A percentile compares a stretch with the other conserved stretches of the same genome.
These are phyloP conservation scores for Kluyveromyces lactis DNA, from an alignment of 805 yeast genomes.

Conservation along the genomic window DNA sequence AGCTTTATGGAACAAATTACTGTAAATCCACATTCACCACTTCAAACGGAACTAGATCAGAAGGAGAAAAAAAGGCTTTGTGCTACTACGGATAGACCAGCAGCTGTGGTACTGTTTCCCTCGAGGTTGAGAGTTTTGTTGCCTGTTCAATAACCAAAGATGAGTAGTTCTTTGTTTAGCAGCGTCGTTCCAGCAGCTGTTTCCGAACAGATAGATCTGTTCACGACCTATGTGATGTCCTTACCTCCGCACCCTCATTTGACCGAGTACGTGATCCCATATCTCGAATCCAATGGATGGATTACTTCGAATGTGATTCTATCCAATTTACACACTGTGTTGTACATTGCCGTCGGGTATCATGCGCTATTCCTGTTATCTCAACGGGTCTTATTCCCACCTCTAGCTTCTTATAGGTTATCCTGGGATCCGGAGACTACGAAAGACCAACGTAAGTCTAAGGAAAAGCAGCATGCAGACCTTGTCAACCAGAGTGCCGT, in stretches of 20 bases:
- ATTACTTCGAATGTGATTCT: conserved; percentile 18
- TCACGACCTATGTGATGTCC: conserved; percentile 1
- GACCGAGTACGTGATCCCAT: conserved; percentile 11
- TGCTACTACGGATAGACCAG: too few relatives aligned
- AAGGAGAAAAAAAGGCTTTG: too few relatives aligned
- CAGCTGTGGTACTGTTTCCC: too few relatives aligned
- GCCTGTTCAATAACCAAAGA: too few relatives aligned
- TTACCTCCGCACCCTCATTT: conserved; percentile 1
- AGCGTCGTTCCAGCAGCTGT: background rate
- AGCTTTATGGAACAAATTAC: too few relatives aligned
- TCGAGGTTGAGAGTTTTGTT: too few relatives aligned
- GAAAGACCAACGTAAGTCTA: conserved; percentile 4
- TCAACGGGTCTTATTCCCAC: conserved; percentile 22
- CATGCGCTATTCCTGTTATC: conserved; percentile 24
- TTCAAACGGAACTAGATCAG: too few relatives aligned
- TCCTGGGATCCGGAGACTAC: conserved; percentile 5
- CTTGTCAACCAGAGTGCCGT: conserved; percentile 25
- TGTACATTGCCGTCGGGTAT: conserved; percentile 25
- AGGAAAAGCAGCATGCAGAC: conserved; percentile 9
- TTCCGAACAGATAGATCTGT: background rate
- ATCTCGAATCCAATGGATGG: conserved; percentile 8
- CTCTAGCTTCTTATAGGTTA: conserved; percentile 12
- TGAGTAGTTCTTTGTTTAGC: too few relatives aligned
- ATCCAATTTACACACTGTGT: conserved; percentile 22
- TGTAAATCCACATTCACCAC: too few relatives aligned